A percentile compares a stretch with the other conserved stretches of the same genome.
Conservation (phyloP, 2,329 filamentous ascomycete genomes). For the Cladophialophora bantiana region DNA sequence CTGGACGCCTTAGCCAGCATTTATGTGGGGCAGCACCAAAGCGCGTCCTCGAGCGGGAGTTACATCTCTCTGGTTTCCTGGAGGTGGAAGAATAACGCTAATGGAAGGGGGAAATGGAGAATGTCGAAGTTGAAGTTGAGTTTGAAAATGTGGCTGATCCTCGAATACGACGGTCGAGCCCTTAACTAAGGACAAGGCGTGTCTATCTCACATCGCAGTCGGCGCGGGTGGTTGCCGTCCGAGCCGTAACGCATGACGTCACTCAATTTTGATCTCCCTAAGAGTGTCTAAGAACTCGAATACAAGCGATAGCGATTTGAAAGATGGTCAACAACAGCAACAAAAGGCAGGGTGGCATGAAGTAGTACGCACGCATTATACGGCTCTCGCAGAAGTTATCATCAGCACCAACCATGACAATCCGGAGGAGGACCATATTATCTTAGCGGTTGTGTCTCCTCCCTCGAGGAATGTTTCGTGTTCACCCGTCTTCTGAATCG, state of each 20-base stretch:
- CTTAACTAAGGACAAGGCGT: neutral
- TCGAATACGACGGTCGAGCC: neutral
- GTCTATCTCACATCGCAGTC: too few species aligned
- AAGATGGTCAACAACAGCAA: too few species aligned
- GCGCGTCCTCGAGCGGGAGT: neutral
- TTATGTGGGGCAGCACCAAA: neutral
- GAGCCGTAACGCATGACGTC: neutral
- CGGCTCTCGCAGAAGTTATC: too few species aligned
- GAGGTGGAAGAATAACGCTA: neutral
- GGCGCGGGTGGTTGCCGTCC: neutral
- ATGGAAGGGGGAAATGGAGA: too few species aligned
- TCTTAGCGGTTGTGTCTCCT: constrained; percentile 13
- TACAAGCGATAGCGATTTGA: too few species aligned
- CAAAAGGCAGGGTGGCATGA: too few species aligned
- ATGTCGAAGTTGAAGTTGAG: constrained; percentile 18
- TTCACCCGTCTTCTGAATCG: constrained; percentile 44
- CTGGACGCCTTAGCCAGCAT: neutral
- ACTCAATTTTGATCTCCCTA: neutral
- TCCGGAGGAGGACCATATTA: constrained; percentile 16
- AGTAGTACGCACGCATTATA: too few species aligned
- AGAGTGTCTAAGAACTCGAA: neutral
- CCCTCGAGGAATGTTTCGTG: constrained; percentile 33
- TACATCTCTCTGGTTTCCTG: neutral
- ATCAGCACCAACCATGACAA: constrained; percentile 12
- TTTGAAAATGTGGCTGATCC: neutral